phyloP scores from a whole-genome alignment of 805 yeast species.

The Pichia thaimueangensis region DNA sequence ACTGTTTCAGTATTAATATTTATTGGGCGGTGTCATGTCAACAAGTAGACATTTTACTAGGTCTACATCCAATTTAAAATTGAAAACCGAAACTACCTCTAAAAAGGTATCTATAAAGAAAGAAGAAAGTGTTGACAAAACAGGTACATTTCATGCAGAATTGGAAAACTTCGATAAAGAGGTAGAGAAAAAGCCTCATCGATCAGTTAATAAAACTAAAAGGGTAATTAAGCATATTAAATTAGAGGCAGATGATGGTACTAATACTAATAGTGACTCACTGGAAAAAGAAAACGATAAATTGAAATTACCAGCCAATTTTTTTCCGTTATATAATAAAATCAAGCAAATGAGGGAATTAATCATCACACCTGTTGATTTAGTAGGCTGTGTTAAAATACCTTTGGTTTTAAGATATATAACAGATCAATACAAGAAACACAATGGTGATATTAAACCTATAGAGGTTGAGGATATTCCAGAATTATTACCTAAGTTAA shows the following conservation, averaged over 20 bases:
- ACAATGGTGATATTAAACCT: conserved; percentile 6
- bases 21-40: conserved; percentile 8
- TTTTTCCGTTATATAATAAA: conserved; percentile 50
- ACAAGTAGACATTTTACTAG: conserved; percentile 11
- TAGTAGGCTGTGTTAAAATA: conserved; percentile 73
- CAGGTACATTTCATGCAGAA: conserved; percentile 9
- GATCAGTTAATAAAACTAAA: conserved; percentile 1
- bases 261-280: not conserved
- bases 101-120: not conserved
- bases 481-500: not conserved
- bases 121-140: too few relatives aligned
- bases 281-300: not conserved
- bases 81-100: not conserved
- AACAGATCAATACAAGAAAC: conserved; percentile 12
- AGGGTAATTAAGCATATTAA: conserved; percentile 10
- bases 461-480: conserved; percentile 7
- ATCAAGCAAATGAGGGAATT: conserved; percentile 61
- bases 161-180: conserved; percentile 8
- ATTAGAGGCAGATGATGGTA: conserved; percentile 4
- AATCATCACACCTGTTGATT: conserved; percentile 78
- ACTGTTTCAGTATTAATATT: too few relatives aligned
- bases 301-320: conserved; percentile 30
- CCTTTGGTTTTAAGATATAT: conserved; percentile 38
- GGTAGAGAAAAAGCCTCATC: not conserved
- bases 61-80: not conserved